Conservation (phyloP, 169 alveolate species). For the Plasmodium inui region DNA sequence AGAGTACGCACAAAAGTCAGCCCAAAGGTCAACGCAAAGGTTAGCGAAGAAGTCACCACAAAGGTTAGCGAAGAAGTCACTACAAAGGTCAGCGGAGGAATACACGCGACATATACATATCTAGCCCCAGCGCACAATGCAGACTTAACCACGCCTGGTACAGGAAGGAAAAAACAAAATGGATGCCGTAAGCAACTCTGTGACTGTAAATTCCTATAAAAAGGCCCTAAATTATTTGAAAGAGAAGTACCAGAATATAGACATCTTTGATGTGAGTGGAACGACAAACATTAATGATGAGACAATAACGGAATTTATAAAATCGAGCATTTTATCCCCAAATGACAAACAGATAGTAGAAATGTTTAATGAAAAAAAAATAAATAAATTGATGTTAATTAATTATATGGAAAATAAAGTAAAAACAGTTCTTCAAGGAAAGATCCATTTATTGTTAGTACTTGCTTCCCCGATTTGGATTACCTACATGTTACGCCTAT, state of each 20-base stretch:
- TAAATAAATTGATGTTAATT: slow-evolving; percentile 40
- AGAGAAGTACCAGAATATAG: background rate
- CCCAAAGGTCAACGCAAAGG: no score
- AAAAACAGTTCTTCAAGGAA: slow-evolving; percentile 80
- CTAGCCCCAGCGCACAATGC: background rate
- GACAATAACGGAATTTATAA: background rate
- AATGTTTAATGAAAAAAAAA: slow-evolving; percentile 54
- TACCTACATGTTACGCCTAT: slow-evolving; percentile 47
- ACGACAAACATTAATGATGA: background rate
- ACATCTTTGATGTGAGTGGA: background rate
- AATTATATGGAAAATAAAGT: slow-evolving; percentile 59
- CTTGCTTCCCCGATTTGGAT: slow-evolving; percentile 79
- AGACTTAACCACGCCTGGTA: background rate
- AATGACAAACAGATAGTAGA: slow-evolving; percentile 39
- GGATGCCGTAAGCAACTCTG: background rate
- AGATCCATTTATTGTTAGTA: slow-evolving; percentile 78
- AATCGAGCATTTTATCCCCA: background rate
- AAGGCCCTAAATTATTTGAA: background rate
- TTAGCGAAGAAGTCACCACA: background rate
- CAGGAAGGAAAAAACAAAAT: slow-evolving; percentile 5
- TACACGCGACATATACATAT: background rate
- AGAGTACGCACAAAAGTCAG: background rate
- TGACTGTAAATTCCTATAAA: background rate
- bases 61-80: background rate
- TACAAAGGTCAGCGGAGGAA: background rate